phyloP scores from a whole-genome alignment of 108 stramenopile genomes.

The Nannochloropsis granulata region DNA sequence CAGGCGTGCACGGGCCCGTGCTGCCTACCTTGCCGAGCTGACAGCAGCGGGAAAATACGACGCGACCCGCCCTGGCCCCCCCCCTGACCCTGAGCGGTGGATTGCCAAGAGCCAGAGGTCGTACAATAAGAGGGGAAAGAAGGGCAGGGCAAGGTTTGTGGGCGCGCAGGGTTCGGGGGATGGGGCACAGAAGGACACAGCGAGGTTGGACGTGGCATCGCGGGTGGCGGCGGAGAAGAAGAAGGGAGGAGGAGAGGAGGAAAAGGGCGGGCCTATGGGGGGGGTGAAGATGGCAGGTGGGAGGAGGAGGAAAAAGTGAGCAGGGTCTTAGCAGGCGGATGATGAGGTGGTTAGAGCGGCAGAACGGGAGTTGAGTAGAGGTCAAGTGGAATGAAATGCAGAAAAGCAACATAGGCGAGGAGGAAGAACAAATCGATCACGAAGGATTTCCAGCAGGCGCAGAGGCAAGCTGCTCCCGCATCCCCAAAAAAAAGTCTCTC shows the following conservation, averaged over 20 bases:
- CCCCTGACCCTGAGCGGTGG: conserved; percentile 92
- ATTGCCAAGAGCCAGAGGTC: conserved; percentile 75
- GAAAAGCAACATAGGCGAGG: too few relatives aligned
- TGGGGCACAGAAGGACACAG: conserved; percentile 63
- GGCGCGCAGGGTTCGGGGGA: conserved; percentile 60
- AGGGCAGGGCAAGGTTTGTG: conserved; percentile 42
- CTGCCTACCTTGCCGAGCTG: conserved; percentile 1
- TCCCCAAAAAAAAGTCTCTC: too few relatives aligned
- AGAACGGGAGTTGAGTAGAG: too few relatives aligned
- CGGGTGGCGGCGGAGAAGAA: conserved; percentile 52
- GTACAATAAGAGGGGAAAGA: conserved; percentile 53
- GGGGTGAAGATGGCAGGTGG: not conserved
- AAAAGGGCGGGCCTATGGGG: not conserved
- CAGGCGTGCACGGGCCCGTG: not conserved
- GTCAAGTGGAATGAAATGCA: too few relatives aligned
- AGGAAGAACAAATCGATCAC: too few relatives aligned
- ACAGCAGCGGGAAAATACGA: conserved; percentile 44
- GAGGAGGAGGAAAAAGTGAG: not conserved
- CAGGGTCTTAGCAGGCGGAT: too few relatives aligned
- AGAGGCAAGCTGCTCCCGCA: too few relatives aligned
- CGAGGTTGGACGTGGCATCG: conserved; percentile 71
- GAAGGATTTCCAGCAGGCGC: too few relatives aligned
- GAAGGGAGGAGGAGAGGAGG: not conserved
- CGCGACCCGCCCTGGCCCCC: conserved; percentile 48
- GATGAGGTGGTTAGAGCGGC: too few relatives aligned